phyloP scores from a whole-genome alignment of 805 yeast species.

The Myxozyma neotropica region DNA sequence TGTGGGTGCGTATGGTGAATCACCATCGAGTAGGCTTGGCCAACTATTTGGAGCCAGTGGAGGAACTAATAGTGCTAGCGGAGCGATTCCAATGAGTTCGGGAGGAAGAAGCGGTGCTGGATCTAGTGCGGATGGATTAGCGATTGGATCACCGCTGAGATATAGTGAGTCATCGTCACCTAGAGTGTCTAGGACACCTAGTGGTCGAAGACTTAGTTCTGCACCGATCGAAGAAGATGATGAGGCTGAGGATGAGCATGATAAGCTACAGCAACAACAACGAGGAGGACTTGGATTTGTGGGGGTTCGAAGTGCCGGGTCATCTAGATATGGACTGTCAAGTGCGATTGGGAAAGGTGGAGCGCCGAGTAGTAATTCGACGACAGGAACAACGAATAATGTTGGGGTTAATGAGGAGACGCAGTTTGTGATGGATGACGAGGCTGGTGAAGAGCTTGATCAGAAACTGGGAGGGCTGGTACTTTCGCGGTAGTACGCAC shows the following conservation, averaged over 20 bases:
- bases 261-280: neutral
- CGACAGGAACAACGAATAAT: slow-evolving; percentile 18
- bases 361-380: no score
- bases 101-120: neutral
- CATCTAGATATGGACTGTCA: neutral
- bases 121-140: neutral
- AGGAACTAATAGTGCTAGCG: neutral
- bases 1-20: slow-evolving; percentile 11
- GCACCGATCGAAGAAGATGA: slow-evolving; percentile 18
- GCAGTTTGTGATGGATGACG: slow-evolving; percentile 34
- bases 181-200: slow-evolving; percentile 10
- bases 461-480: neutral
- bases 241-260: slow-evolving; percentile 7
- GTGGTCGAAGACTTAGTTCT: slow-evolving; percentile 4
- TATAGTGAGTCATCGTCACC: neutral
- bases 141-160: slow-evolving; percentile 27
- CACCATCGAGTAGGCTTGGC: slow-evolving; percentile 29
- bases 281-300: neutral
- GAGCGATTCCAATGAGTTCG: no score
- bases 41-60: slow-evolving; percentile 19
- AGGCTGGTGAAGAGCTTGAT: neutral
- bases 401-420: slow-evolving; percentile 25
- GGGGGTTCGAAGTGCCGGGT: neutral
- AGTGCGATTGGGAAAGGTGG: neutral
- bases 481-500: neutral